Evolutionary conservation across 805 yeast genomes (phyloP), one percentile per base, ranked within the genome.

Genomic region (Millerago galiae): DNA sequence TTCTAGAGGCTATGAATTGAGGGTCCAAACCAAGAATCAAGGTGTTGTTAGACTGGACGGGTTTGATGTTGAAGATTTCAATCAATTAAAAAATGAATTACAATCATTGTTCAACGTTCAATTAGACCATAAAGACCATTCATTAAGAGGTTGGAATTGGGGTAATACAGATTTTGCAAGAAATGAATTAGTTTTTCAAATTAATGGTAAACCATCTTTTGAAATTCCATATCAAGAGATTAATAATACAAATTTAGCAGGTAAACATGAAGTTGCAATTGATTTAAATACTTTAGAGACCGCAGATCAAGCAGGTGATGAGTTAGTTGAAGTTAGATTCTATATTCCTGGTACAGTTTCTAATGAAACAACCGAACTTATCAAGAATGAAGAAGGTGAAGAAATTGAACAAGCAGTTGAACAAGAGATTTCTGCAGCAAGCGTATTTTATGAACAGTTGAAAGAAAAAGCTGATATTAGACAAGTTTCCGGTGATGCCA

Each of bases 141-240:
- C 96, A 5, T 68, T 93, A 50, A 78, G 96, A 67, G 99, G 99
- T 27, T 93, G 99, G 99, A 93, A 93, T 65, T 93, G 99, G 99
- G 99, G 99, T 42, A 80, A 83, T 50, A 73, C 91, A 13, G 96
- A 90, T 60, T 77, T 93, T 59, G 96, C 95, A 16, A 77, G 96
- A 61, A 86, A 88, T 54, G 99, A 93, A 62, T 70, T 93, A 61
- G 77, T 87, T 25, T 90, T 93, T 65, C 79, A 81, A 44, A 81
- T 90, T 17, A 85, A 85, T 57, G 88, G 88, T 52, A 82, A 85
- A 55, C 98, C 99, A 3, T 77, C 83, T 11, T 91, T 91, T 61
- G 99, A 93, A 65, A 67, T 93, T 35, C 96, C 98, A 3, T 93
- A 89, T 60, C 56, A 73, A 9, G 79, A 76, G 16, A 83, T 93